Conservation (phyloP, 2,329 filamentous ascomycete genomes). For the Colletotrichum tofieldiae region DNA sequence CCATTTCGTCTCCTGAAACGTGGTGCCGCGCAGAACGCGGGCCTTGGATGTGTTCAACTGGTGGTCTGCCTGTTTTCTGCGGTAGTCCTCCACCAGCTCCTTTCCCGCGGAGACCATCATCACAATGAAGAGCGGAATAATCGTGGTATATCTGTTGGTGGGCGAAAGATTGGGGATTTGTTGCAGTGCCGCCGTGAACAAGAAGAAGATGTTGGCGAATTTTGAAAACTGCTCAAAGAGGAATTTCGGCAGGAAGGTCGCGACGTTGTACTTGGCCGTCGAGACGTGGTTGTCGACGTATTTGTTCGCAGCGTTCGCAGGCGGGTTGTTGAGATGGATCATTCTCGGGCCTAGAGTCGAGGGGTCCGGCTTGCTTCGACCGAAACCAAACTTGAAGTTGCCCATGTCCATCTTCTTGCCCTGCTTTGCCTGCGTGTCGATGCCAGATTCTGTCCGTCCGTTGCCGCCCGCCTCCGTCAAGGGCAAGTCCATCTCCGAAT, state of each 20-base stretch:
- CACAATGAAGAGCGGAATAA: constrained; percentile 92
- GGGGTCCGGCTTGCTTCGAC: constrained; percentile 86
- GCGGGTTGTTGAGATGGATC: constrained; percentile 96
- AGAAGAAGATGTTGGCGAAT: constrained; percentile 99
- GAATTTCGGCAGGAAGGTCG: constrained; percentile 97
- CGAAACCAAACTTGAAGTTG: constrained; percentile 95
- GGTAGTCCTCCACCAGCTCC: constrained; percentile 93
- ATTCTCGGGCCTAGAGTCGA: constrained; percentile 92
- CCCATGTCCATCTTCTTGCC: constrained; percentile 76
- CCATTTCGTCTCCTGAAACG: constrained; percentile 92
- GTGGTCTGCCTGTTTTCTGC: constrained; percentile 88
- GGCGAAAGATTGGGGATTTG: constrained; percentile 96
- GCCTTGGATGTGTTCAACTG: constrained; percentile 91
- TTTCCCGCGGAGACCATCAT: constrained; percentile 95
- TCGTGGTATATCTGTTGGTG: constrained; percentile 96
- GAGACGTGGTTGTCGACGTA: constrained; percentile 98
- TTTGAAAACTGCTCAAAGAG: constrained; percentile 99
- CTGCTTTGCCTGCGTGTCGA: constrained; percentile 57
- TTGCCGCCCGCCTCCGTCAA: constrained; percentile 82
- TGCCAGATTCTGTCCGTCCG: constrained; percentile 59
- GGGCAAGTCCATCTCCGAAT: constrained; percentile 98
- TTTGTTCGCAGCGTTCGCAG: constrained; percentile 90
- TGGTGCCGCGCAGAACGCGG: constrained; percentile 84
- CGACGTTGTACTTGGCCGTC: constrained; percentile 95
- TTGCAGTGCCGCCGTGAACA: constrained; percentile 95